Conservation (phyloP, 371 early-diverging fungal genomes). For the Mortierella sp. region DNA sequence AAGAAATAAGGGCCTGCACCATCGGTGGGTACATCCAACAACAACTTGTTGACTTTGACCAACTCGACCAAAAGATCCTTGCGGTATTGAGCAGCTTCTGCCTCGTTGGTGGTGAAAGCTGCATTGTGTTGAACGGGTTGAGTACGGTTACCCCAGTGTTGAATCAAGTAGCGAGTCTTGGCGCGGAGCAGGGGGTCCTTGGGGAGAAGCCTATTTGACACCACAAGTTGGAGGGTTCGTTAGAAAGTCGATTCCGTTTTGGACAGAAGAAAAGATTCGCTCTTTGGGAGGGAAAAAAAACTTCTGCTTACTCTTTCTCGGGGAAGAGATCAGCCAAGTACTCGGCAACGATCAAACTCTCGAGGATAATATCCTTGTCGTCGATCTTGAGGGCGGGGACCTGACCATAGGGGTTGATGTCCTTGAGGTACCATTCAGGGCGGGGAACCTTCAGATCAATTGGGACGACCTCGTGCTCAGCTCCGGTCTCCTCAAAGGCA, state of each 20-base stretch:
- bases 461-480: constrained; percentile 23
- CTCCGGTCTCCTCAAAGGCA: constrained; percentile 36
- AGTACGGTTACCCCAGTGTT: constrained; percentile 37
- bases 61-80: constrained; percentile 28
- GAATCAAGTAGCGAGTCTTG: constrained; percentile 39
- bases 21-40: constrained; percentile 15
- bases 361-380: constrained; percentile 40
- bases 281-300: neutral
- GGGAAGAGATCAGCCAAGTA: constrained; percentile 43
- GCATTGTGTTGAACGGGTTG: constrained; percentile 33
- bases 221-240: too few relatives aligned
- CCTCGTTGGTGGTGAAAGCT: constrained; percentile 16
- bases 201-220: constrained; percentile 33
- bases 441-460: constrained; percentile 40
- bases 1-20: constrained; percentile 27
- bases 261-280: too few relatives aligned
- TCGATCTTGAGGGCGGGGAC: constrained; percentile 49
- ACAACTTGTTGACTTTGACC: constrained; percentile 31
- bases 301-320: constrained; percentile 28
- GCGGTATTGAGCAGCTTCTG: constrained; percentile 26
- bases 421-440: constrained; percentile 51
- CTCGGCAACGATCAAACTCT: constrained; percentile 39
- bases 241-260: too few relatives aligned
- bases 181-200: constrained; percentile 39
- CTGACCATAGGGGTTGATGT: constrained; percentile 53